Conservation (phyloP, 495 filamentous ascomycete genomes). For the Aspergillus indologenus region DNA sequence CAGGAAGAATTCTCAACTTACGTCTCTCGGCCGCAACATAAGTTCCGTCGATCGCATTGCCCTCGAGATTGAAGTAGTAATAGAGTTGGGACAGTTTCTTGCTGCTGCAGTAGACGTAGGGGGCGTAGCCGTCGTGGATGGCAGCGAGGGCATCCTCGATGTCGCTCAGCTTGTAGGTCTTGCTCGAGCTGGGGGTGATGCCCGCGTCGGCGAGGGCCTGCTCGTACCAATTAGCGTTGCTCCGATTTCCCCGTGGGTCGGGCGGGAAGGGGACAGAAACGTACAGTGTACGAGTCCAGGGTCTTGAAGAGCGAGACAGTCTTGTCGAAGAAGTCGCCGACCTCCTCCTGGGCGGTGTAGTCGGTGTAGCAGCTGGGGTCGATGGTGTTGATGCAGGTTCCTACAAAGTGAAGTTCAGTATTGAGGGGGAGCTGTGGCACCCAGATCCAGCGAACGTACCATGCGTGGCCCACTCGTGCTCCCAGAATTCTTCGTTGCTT, state of each 20-base stretch:
- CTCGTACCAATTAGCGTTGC: neutral
- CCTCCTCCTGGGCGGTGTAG: constrained; percentile 59
- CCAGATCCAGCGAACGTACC: constrained; percentile 24
- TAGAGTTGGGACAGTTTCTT: constrained; percentile 63
- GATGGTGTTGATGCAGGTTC: constrained; percentile 59
- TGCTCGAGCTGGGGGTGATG: constrained; percentile 58
- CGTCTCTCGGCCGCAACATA: constrained; percentile 57
- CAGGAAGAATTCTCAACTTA: constrained; percentile 25
- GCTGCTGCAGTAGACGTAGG: constrained; percentile 60
- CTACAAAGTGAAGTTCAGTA: constrained; percentile 3
- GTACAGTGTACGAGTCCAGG: constrained; percentile 50
- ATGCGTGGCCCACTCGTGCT: constrained; percentile 82
- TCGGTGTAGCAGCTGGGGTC: constrained; percentile 67
- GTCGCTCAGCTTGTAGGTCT: constrained; percentile 59
- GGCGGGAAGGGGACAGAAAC: neutral
- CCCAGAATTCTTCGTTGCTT: constrained; percentile 61
- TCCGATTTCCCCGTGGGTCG: neutral
- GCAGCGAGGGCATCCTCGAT: constrained; percentile 58
- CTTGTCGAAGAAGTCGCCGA: constrained; percentile 56
- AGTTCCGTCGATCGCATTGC: constrained; percentile 64
- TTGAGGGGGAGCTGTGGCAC: neutral
- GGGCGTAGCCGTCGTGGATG: constrained; percentile 54
- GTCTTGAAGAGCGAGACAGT: constrained; percentile 58
- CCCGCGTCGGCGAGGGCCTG: constrained; percentile 58
- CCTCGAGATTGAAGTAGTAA: constrained; percentile 75